These are phyloP conservation scores for Earliella scabrosa DNA, from an alignment of 1,284 basidiomycete genomes.

Conservation along the genomic window DNA sequence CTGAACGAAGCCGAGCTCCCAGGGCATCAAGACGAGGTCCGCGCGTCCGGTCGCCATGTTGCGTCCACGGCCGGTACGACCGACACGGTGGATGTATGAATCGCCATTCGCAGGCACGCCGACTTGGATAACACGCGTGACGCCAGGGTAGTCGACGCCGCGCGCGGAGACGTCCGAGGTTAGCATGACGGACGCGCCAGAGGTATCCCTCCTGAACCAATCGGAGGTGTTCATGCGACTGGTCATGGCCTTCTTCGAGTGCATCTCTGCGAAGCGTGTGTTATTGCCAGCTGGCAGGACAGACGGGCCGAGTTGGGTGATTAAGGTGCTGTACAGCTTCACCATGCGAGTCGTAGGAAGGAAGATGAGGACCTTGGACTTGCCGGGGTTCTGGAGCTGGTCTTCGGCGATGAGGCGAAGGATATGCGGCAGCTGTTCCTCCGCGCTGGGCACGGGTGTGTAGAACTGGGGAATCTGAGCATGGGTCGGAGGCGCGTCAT, in stretches of 20 bases:
- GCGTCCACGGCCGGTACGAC: constrained; percentile 86
- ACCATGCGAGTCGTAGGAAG: constrained; percentile 90
- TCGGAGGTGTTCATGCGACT: constrained; percentile 70
- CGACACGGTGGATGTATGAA: constrained; percentile 92
- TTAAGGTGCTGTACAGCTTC: constrained; percentile 70
- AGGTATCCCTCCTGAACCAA: constrained; percentile 66
- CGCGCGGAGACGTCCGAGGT: constrained; percentile 92
- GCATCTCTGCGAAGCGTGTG: constrained; percentile 81
- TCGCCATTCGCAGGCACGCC: constrained; percentile 77
- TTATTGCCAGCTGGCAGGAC: constrained; percentile 52
- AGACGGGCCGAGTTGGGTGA: constrained; percentile 52
- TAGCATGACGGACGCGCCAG: constrained; percentile 73
- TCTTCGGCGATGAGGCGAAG: constrained; percentile 88
- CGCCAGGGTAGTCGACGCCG: constrained; percentile 89
- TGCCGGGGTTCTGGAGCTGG: constrained; percentile 75
- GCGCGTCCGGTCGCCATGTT: constrained; percentile 68
- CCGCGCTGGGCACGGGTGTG: constrained; percentile 71
- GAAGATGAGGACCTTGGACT: constrained; percentile 88
- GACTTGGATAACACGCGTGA: constrained; percentile 93
- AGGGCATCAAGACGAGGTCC: constrained; percentile 87
- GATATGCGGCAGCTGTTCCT: constrained; percentile 81
- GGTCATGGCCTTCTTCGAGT: constrained; percentile 79
- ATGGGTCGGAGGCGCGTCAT: constrained; percentile 64
- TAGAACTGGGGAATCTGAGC: constrained; percentile 86
- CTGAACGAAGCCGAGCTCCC: constrained; percentile 78